A percentile compares a stretch with the other conserved stretches of the same genome.
Evolutionary conservation across 192 early-diverging fungal genomes (phyloP).

Genomic region (Backusella parvicylindrica): DNA sequence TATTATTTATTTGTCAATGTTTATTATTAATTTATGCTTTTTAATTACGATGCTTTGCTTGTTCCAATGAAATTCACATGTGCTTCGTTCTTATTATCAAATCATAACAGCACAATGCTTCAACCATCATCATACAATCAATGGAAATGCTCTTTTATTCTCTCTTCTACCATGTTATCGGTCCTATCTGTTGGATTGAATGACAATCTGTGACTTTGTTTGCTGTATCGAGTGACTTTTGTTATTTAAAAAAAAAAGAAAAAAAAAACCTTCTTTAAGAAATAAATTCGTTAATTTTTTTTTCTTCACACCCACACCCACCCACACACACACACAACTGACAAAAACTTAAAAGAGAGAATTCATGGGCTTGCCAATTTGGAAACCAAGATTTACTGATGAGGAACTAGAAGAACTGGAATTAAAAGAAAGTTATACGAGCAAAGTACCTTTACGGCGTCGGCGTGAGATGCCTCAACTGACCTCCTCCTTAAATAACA

Average conservation of each 20-base stretch:
- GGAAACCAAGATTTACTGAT: constrained; percentile 13
- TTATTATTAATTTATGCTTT: not conserved
- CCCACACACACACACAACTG: not conserved
- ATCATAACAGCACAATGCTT: not conserved
- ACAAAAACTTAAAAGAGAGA: not conserved
- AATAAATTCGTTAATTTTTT: not conserved
- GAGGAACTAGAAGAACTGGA: not conserved
- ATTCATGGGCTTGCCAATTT: constrained; percentile 15
- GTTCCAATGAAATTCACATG: not conserved
- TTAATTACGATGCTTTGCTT: not conserved
- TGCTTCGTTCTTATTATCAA: not conserved
- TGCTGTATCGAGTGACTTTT: not conserved
- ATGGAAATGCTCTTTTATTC: too few species aligned
- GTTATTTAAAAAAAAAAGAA: not conserved
- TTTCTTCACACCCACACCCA: not conserved
- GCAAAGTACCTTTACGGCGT: not conserved
- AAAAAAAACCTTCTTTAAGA: not conserved
- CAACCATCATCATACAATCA: not conserved
- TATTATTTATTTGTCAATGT: not conserved
- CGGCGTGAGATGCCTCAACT: not conserved
- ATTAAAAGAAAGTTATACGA: not conserved
- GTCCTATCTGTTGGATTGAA: too few species aligned
- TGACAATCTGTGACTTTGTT: not conserved
- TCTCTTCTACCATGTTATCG: too few species aligned
- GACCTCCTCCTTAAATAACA: not conserved